Evolutionary conservation across 1,139 yeast species (phyloP).

Genomic region (Lodderomyces orthopsilosis): DNA sequence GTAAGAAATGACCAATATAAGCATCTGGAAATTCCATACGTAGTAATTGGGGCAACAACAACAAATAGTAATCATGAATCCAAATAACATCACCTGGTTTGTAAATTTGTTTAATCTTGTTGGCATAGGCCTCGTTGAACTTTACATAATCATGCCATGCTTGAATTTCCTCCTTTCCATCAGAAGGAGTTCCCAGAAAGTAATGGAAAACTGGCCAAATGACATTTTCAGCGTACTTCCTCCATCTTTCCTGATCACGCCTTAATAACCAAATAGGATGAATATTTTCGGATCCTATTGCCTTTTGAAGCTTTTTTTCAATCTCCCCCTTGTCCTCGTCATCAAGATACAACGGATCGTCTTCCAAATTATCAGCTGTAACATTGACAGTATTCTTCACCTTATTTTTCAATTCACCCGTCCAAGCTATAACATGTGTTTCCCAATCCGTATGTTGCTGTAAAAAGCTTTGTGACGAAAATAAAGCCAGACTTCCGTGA

Average conservation of each 20-base stretch:
- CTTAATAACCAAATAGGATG: conserved; percentile 88
- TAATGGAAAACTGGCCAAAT: conserved; percentile 96
- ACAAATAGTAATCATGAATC: conserved; percentile 92
- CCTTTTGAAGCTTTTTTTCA: conserved; percentile 42
- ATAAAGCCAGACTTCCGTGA: conserved; percentile 83
- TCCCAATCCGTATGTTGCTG: conserved; percentile 76
- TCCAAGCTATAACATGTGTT: conserved; percentile 89
- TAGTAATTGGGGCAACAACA: conserved; percentile 83
- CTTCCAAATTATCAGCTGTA: conserved; percentile 31
- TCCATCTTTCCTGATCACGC: conserved; percentile 75
- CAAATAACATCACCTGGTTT: conserved; percentile 91
- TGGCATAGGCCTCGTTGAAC: conserved; percentile 87
- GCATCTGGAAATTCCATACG: conserved; percentile 76
- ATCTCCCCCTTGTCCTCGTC: conserved; percentile 52
- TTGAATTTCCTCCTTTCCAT: conserved; percentile 66
- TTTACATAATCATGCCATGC: conserved; percentile 93
- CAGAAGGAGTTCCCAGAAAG: conserved; percentile 64
- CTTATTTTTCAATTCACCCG: conserved; percentile 72
- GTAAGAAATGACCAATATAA: conserved; percentile 86
- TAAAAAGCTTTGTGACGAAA: conserved; percentile 68
- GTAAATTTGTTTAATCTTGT: conserved; percentile 68
- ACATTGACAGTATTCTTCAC: conserved; percentile 15
- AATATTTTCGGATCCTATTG: conserved; percentile 48
- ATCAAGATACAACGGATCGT: conserved; percentile 62
- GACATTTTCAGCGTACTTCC: conserved; percentile 83